Evolutionary conservation across 2,329 filamentous ascomycete species (phyloP), one percentile per base, ranked within the genome.

Genomic region (Penicillium polonicum): DNA sequence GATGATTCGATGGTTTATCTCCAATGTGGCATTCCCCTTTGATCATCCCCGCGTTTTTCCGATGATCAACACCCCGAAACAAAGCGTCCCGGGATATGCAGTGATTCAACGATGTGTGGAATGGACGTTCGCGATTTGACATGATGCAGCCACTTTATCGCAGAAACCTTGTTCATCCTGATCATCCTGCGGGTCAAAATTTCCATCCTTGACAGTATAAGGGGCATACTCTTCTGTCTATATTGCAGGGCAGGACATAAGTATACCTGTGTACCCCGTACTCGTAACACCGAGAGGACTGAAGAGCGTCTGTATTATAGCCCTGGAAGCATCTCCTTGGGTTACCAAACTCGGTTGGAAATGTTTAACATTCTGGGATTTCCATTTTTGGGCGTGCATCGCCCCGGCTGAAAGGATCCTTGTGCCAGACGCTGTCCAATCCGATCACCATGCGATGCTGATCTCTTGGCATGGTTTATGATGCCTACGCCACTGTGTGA

Each of bases 381-480:
- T 19, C 21, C 10, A 21, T n/a, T 12, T 12, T 41, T 33, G 19
- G 10, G 48, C 6, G 7, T 35, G 19, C 25, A 25, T 45, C 15
- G 3, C 29, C n/a, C 17, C 39, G 15, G 25, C 39, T 21, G 39
- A 39, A 23, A 31, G 25, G 31, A 21, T 35, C 19, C 13, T 51
- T 41, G 35, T 35, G 31, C 25, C n/a, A 35, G 9, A 46, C 21
- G 7, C 17, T 33, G 35, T 29, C 53, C 53, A 56, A 45, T 56
- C 39, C 15, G 13, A 56, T 38, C 39, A 12, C 23, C 48, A 23
- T n/a, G 25, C 9, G 27, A 45, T 15, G 48, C 48, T 52, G 54
- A 57, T 52, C 54, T 57, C 54, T 57, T 57, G 54, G 54, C 54
- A 52, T 41, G 5, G 25, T 27, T 46, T 4, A 27, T 52, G 21